A percentile compares a stretch with the other conserved stretches of the same genome.
phyloP scores from a whole-genome alignment of 1,284 basidiomycete genomes.

The Wolfiporia cocos region DNA sequence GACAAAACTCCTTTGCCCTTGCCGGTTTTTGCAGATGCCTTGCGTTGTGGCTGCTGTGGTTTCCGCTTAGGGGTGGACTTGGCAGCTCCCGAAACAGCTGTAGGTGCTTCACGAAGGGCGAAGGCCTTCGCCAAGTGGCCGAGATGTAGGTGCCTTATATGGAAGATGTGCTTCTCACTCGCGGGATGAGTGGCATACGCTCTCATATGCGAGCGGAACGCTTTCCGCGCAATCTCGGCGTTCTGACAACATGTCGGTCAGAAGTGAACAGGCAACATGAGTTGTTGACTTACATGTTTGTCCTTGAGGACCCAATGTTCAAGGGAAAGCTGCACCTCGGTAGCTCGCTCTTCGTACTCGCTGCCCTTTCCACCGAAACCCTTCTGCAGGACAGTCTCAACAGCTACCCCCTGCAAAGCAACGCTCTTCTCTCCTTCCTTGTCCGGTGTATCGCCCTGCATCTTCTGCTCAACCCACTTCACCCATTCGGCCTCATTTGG shows the following conservation, averaged over 20 bases:
- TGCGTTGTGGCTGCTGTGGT: slow-evolving; percentile 10
- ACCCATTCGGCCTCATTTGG: slow-evolving; percentile 90
- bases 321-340: slow-evolving; percentile 92
- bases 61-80: slow-evolving; percentile 16
- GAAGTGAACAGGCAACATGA: no score
- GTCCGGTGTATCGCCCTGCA: slow-evolving; percentile 43
- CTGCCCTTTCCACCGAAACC: slow-evolving; percentile 83
- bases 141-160: slow-evolving; percentile 88
- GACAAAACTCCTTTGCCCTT: slow-evolving; percentile 20
- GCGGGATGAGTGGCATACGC: slow-evolving; percentile 98
- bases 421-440: slow-evolving; percentile 34
- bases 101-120: slow-evolving; percentile 90
- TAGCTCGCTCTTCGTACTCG: slow-evolving; percentile 89
- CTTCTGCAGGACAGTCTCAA: slow-evolving; percentile 67
- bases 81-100: slow-evolving; percentile 39
- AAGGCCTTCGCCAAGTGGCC: slow-evolving; percentile 98
- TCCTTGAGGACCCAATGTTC: slow-evolving; percentile 88
- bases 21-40: slow-evolving; percentile 14
- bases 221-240: slow-evolving; percentile 72
- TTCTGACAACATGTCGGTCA: slow-evolving; percentile 59
- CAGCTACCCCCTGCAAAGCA: slow-evolving; percentile 51
- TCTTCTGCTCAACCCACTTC: slow-evolving; percentile 77
- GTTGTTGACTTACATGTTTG: slow-evolving; percentile 67
- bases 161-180: slow-evolving; percentile 94
- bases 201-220: slow-evolving; percentile 88